These are phyloP conservation scores for Trametes meyenii DNA, from an alignment of 768 basidiomycete species.

Conservation along the genomic window DNA sequence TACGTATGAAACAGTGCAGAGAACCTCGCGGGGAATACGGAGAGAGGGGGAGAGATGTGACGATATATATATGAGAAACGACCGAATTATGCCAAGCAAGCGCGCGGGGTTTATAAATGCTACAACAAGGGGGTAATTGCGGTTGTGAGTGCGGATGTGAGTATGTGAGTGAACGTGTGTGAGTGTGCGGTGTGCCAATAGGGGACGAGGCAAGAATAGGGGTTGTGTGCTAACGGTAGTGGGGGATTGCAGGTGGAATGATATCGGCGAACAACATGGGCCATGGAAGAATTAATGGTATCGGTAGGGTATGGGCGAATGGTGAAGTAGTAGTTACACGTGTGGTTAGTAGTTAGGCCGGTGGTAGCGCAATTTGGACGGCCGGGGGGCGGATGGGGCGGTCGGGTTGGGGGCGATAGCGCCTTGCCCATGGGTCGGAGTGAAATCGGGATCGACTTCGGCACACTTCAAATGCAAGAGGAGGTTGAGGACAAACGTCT, in stretches of 20 bases:
- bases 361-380: conserved; percentile 14
- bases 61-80: background rate
- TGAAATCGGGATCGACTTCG: conserved; percentile 76
- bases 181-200: background rate
- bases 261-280: conserved; percentile 17
- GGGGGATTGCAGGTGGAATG: background rate
- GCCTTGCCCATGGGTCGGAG: conserved; percentile 78
- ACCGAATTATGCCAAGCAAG: background rate
- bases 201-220: background rate
- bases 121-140: conserved; percentile 17
- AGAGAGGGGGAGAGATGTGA: background rate
- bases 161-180: background rate
- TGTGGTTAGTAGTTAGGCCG: conserved; percentile 21
- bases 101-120: conserved; percentile 8
- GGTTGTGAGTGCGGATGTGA: background rate
- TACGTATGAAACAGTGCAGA: background rate
- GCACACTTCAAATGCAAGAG: conserved; percentile 77
- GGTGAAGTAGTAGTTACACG: conserved; percentile 8
- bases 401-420: conserved; percentile 50
- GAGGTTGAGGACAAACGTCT: conserved; percentile 85
- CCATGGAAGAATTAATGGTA: conserved; percentile 18
- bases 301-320: conserved; percentile 18
- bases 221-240: background rate
- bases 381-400: conserved; percentile 17
- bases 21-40: background rate